These are phyloP conservation scores for Morella rubra DNA, from an alignment of 306 rosid genomes.

Conservation along the genomic window DNA sequence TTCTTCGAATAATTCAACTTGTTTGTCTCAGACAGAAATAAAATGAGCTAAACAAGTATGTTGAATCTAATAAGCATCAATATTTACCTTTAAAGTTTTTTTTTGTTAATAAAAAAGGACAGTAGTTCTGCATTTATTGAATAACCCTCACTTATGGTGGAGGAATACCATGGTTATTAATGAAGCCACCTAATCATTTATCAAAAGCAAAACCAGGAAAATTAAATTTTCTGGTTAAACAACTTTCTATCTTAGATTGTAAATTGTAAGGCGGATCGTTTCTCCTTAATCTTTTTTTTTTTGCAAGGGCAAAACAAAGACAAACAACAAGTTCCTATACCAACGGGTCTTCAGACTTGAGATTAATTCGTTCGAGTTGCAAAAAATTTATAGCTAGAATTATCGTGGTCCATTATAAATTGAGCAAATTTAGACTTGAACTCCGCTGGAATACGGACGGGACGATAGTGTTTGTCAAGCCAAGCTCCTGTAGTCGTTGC, in stretches of 20 bases:
- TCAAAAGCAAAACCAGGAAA: background rate
- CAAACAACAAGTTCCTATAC: background rate
- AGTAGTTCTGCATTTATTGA: too few species aligned
- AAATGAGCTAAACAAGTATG: background rate
- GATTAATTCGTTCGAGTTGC: too few species aligned
- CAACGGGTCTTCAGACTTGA: too few species aligned
- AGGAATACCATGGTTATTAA: too few species aligned
- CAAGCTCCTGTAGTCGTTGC: slow-evolving; percentile 80
- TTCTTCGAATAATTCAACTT: too few species aligned
- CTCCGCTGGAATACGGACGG: slow-evolving; percentile 70
- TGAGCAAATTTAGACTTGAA: slow-evolving; percentile 57
- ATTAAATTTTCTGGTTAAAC: background rate
- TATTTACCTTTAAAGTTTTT: background rate
- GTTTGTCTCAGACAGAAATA: background rate
- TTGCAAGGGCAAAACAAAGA: background rate
- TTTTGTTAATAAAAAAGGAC: too few species aligned
- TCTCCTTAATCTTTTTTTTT: background rate
- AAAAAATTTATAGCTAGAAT: slow-evolving; percentile 31
- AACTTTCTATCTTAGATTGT: background rate
- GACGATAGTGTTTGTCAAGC: slow-evolving; percentile 76
- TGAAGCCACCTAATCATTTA: too few species aligned
- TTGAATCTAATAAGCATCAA: background rate
- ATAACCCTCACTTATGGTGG: too few species aligned
- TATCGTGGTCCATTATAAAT: slow-evolving; percentile 39
- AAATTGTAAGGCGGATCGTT: background rate